Evolutionary conservation across 352 stramenopile genomes (phyloP).

Genomic region (Pythium dissimile): DNA sequence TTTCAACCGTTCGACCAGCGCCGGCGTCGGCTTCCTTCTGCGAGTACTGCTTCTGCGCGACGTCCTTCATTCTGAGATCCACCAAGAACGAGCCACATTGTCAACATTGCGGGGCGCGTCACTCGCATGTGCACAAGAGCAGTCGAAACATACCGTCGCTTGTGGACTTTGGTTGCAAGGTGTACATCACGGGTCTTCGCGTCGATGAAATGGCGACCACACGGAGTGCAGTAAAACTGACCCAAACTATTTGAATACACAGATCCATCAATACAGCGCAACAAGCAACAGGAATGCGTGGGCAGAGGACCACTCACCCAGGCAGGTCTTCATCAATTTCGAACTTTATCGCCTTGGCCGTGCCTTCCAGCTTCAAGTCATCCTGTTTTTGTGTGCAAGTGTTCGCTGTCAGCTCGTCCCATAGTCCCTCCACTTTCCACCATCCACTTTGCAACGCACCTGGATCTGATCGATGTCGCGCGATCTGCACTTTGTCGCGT

Average conservation of each 20-base stretch:
- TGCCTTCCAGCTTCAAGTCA: constrained; percentile 59
- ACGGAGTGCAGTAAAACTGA: constrained; percentile 88
- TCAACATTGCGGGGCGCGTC: no score
- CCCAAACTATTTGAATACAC: constrained; percentile 40
- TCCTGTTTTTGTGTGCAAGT: no score
- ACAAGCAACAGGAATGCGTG: no score
- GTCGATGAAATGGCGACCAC: constrained; percentile 83
- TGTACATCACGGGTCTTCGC: constrained; percentile 74
- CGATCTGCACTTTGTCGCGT: constrained; percentile 76
- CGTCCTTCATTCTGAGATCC: constrained; percentile 69
- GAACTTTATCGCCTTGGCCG: constrained; percentile 60
- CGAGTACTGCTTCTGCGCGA: constrained; percentile 88
- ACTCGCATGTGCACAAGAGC: neutral
- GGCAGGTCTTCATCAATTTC: constrained; percentile 83
- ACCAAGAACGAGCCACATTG: neutral
- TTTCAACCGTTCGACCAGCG: constrained; percentile 69
- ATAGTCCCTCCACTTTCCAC: no score
- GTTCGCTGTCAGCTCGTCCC: no score
- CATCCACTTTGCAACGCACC: no score
- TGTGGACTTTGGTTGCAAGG: constrained; percentile 84
- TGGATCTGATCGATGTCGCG: constrained; percentile 88
- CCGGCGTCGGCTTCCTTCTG: constrained; percentile 77
- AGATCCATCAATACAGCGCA: no score
- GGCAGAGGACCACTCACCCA: constrained; percentile 54
- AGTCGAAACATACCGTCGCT: constrained; percentile 46